A percentile compares a stretch with the other conserved stretches of the same genome.
Conservation (phyloP, 768 basidiomycete genomes). For the Psilocybe cubensis region DNA sequence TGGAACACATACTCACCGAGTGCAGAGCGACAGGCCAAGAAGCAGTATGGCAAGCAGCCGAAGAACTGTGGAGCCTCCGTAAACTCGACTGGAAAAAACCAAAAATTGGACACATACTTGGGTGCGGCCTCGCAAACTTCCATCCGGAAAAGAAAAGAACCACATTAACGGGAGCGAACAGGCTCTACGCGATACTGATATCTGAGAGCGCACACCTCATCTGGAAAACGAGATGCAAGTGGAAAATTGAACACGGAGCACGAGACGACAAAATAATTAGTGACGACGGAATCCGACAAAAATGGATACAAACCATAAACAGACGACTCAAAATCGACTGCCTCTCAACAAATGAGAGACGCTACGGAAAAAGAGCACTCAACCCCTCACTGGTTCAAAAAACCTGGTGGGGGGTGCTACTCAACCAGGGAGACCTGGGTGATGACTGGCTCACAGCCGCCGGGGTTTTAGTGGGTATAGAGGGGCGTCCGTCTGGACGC, state of each 20-base stretch:
- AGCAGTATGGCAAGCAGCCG: slow-evolving; percentile 23
- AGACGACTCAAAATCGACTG: slow-evolving; percentile 18
- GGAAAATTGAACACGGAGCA: slow-evolving; percentile 22
- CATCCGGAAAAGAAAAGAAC: not conserved
- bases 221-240: slow-evolving; percentile 31
- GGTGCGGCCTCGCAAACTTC: slow-evolving; percentile 13
- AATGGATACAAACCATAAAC: slow-evolving; percentile 21
- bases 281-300: slow-evolving; percentile 5
- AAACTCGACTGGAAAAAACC: slow-evolving; percentile 5
- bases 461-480: slow-evolving; percentile 11
- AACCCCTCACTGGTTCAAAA: not conserved
- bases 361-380: slow-evolving; percentile 5
- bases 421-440: not conserved
- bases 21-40: slow-evolving; percentile 25
- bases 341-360: not conserved
- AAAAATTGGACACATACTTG: slow-evolving; percentile 21
- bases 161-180: not conserved
- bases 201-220: slow-evolving; percentile 32
- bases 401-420: slow-evolving; percentile 8
- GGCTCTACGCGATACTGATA: slow-evolving; percentile 27
- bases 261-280: slow-evolving; percentile 3
- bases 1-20: slow-evolving; percentile 30
- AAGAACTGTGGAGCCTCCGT: slow-evolving; percentile 19
- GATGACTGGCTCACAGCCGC: not conserved
- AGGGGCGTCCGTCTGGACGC: not conserved